phyloP scores from a whole-genome alignment of 2,329 filamentous ascomycete genomes.

The Arthrobotrys sphaeroides region DNA sequence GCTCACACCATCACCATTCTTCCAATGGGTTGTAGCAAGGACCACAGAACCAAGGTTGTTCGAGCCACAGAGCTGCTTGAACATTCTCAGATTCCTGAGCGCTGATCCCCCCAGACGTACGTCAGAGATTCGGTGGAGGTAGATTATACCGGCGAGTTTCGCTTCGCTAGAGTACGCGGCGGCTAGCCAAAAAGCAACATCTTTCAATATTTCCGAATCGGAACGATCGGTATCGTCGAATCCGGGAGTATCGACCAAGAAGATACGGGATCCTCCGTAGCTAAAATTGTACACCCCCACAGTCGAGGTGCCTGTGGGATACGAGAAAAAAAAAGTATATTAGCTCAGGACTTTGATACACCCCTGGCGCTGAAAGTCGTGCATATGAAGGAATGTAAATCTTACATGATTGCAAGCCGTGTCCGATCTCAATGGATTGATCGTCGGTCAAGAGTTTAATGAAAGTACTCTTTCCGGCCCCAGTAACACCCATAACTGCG shows the following conservation, averaged over 20 bases:
- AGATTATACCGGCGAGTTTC: constrained; percentile 62
- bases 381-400: not conserved
- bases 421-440: not conserved
- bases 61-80: constrained; percentile 58
- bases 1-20: not conserved
- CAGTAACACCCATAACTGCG: constrained; percentile 28
- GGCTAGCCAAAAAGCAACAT: constrained; percentile 61
- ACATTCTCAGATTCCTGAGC: constrained; percentile 56
- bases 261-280: constrained; percentile 41
- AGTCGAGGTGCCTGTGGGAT: not conserved
- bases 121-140: constrained; percentile 60
- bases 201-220: constrained; percentile 63
- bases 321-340: not conserved
- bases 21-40: constrained; percentile 9
- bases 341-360: not conserved
- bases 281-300: not conserved
- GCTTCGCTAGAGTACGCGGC: constrained; percentile 59
- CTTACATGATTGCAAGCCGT: constrained; percentile 13
- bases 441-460: not conserved
- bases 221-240: constrained; percentile 63
- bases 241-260: constrained; percentile 64
- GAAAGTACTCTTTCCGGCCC: constrained; percentile 27
- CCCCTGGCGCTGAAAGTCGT: no score
- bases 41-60: constrained; percentile 1
- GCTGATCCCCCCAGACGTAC: constrained; percentile 56